Evolutionary conservation across 1,139 yeast genomes (phyloP), one percentile per base, ranked within the genome.

Genomic region (Pichia sp.): DNA sequence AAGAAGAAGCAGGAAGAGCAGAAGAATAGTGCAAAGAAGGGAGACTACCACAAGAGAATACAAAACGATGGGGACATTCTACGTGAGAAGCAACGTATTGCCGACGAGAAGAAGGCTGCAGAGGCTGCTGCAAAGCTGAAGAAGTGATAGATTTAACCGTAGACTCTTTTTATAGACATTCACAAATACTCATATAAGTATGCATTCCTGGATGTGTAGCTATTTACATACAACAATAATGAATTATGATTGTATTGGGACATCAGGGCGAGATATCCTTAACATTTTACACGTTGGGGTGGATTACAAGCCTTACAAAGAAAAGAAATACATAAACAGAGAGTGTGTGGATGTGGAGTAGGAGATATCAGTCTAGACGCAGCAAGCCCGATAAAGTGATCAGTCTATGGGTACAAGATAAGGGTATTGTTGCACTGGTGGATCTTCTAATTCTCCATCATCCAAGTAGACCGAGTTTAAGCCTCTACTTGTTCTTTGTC

Each of bases 31-130:
- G 72, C 70, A 57, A 85, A 86, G 67, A 75, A 74, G 55, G 96
- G 96, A 21, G 95, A 86, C 55, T 91, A 94, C 29, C 67, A 69
- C 45, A 83, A 85, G 59, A 69, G 96, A 55, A 72, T 79, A 77
- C 95, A 88, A 39, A 49, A 45, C 31, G 61, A 88, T 56, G 96
- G 96, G 21, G 94, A 82, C 38, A 81, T 77, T 50, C 72, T 87
- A 74, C 77, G 97, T 59, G 75, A 74, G 51, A 88, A 88, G 59
- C 97, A 88, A 63, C 80, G 78, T 28, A 83, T 77, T 45, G 86
- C 86, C 22, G 81, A 79, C 53, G 85, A 81, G 29, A 67, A 66
- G 49, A 77, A 68, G 51, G 77, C 74, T 24, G 77, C 69, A 4
- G 58, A 50, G 33, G 39, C 41, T 12, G 38, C 38, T 26, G 37